Evolutionary conservation across 1,284 basidiomycete genomes (phyloP).

Genomic region (Puccinia hordei): DNA sequence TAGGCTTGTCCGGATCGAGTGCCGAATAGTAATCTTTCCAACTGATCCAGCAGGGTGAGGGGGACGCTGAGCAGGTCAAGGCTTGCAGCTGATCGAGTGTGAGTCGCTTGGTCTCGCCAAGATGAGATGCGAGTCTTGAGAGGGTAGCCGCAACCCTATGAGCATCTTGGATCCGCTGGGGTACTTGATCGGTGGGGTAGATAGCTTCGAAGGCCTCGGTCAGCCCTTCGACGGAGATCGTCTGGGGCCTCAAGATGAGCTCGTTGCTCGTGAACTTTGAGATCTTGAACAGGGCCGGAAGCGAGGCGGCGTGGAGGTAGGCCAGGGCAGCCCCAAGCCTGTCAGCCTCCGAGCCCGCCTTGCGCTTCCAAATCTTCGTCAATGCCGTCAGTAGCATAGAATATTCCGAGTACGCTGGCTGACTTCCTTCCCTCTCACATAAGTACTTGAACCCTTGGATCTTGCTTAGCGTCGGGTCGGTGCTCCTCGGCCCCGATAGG

Average conservation of each 20-base stretch:
- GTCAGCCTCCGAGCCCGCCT: not conserved
- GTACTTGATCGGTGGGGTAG: constrained; percentile 4
- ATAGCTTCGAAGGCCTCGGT: constrained; percentile 7
- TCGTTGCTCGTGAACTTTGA: not conserved
- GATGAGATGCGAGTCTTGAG: not conserved
- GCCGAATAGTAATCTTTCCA: constrained; percentile 43
- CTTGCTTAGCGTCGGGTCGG: not conserved
- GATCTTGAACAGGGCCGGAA: constrained; percentile 8
- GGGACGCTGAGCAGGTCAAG: not conserved
- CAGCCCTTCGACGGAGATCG: constrained; percentile 7
- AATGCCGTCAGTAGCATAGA: not conserved
- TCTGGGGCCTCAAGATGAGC: not conserved
- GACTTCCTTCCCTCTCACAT: not conserved
- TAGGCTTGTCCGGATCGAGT: not conserved
- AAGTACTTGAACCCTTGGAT: not conserved
- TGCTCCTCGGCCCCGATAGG: not conserved
- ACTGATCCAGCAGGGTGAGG: constrained; percentile 30
- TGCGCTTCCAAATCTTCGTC: not conserved
- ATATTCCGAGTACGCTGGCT: not conserved
- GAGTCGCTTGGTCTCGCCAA: not conserved
- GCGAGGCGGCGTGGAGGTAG: not conserved
- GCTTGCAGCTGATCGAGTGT: constrained; percentile 11
- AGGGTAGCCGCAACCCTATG: not conserved
- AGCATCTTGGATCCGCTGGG: not conserved
- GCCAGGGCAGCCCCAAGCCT: constrained; percentile 8